phyloP scores from a whole-genome alignment of 2,329 filamentous ascomycete genomes.

The Fusarium nelsonii region DNA sequence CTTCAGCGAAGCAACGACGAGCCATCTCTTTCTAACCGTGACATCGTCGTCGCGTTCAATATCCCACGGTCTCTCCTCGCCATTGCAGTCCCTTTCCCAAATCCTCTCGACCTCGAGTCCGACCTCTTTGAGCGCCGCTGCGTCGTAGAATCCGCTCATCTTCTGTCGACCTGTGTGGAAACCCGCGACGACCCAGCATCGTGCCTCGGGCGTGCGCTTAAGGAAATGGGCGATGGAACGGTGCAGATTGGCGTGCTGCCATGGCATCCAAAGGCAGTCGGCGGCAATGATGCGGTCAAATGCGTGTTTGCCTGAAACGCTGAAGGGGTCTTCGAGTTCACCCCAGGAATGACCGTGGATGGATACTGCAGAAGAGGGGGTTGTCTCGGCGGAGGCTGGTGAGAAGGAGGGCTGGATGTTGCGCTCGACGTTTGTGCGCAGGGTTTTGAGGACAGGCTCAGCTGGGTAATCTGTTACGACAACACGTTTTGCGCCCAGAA shows the following conservation, averaged over 20 bases:
- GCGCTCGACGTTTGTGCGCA: conserved; percentile 67
- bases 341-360: conserved; percentile 77
- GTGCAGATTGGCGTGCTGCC: conserved; percentile 76
- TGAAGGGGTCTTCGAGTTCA: conserved; percentile 55
- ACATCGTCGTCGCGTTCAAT: conserved; percentile 73
- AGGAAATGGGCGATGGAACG: conserved; percentile 74
- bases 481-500: conserved; percentile 64
- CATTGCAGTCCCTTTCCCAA: conserved; percentile 77
- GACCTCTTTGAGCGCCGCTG: conserved; percentile 56
- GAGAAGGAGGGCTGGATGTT: conserved; percentile 59
- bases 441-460: conserved; percentile 67
- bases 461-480: conserved; percentile 77
- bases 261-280: conserved; percentile 82
- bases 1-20: conserved; percentile 70
- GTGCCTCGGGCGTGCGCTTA: conserved; percentile 55
- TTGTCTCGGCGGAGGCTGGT: conserved; percentile 46
- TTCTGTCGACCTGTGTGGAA: conserved; percentile 78
- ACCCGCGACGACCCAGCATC: conserved; percentile 75
- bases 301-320: conserved; percentile 46
- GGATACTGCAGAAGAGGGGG: conserved; percentile 47
- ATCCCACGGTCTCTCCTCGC: conserved; percentile 71
- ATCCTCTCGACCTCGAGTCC: conserved; percentile 73
- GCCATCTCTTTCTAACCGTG: conserved; percentile 75
- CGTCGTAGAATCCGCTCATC: conserved; percentile 74
- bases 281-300: conserved; percentile 76